phyloP scores from a whole-genome alignment of 1,284 basidiomycete species.

The Athelia sp. region DNA sequence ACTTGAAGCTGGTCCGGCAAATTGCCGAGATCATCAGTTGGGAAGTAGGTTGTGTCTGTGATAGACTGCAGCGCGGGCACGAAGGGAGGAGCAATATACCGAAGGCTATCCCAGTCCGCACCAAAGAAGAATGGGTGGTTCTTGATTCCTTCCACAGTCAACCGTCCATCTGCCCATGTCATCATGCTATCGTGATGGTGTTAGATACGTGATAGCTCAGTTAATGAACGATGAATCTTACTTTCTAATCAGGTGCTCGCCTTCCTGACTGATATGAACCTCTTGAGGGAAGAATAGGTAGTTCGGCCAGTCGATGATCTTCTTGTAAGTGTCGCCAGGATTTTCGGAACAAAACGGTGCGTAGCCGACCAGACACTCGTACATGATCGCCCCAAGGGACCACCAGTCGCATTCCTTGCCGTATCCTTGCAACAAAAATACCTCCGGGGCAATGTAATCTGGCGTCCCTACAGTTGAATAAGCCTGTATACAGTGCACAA shows the following conservation, averaged over 20 bases:
- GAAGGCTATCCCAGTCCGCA: constrained; percentile 89
- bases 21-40: constrained; percentile 91
- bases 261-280: constrained; percentile 89
- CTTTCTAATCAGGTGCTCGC: constrained; percentile 88
- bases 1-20: constrained; percentile 71
- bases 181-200: constrained; percentile 55
- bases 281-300: constrained; percentile 96
- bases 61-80: constrained; percentile 90
- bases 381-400: constrained; percentile 97
- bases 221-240: constrained; percentile 26
- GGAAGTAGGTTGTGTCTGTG: constrained; percentile 97
- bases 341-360: constrained; percentile 98
- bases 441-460: constrained; percentile 94
- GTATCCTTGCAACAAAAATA: constrained; percentile 97
- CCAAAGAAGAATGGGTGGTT: constrained; percentile 95
- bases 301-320: constrained; percentile 94
- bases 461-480: constrained; percentile 97
- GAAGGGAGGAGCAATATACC: constrained; percentile 93
- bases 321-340: constrained; percentile 97
- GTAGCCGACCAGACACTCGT: constrained; percentile 96
- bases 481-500: constrained; percentile 47
- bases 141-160: constrained; percentile 88
- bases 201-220: constrained; percentile 1
- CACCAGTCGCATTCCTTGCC: constrained; percentile 99
- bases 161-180: constrained; percentile 76